Percentiles rank a stretch among this genome's conserved stretches.
Conservation (phyloP, 495 filamentous ascomycete genomes). For the Barbatosphaeria neglecta region DNA sequence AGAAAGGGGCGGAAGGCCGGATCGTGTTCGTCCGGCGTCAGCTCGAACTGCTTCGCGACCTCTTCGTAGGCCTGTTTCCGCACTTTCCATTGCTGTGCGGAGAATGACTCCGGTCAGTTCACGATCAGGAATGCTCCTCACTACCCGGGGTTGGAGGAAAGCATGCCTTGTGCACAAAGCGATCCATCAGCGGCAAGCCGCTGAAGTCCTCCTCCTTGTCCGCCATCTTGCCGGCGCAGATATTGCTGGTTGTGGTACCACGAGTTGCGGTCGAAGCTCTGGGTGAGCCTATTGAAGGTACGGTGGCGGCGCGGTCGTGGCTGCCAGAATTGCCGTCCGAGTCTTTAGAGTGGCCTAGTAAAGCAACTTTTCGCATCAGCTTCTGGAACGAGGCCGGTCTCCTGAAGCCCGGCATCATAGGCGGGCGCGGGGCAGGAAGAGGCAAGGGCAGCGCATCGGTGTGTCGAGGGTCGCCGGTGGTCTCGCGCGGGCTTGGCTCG, state of each 20-base stretch:
- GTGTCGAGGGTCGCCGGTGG: neutral
- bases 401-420: conserved; percentile 7
- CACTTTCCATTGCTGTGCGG: conserved; percentile 90
- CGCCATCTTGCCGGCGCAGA: conserved; percentile 37
- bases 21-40: conserved; percentile 76
- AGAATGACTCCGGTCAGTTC: neutral
- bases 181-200: conserved; percentile 66
- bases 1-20: conserved; percentile 77
- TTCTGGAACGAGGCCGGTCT: conserved; percentile 8
- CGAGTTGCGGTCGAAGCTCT: neutral
- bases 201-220: conserved; percentile 75
- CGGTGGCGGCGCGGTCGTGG: neutral
- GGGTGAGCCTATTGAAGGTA: neutral
- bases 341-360: conserved; percentile 6
- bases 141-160: neutral
- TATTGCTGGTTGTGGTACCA: neutral
- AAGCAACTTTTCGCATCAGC: conserved; percentile 11
- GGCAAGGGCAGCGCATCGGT: neutral
- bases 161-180: conserved; percentile 77
- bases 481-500: too few species aligned
- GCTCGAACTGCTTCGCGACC: conserved; percentile 73
- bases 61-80: conserved; percentile 93
- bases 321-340: neutral
- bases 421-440: neutral
- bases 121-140: conserved; percentile 9